These are phyloP conservation scores for Ophiocordyceps camponoti-floridani DNA, from an alignment of 2,329 filamentous ascomycete species.

Conservation along the genomic window DNA sequence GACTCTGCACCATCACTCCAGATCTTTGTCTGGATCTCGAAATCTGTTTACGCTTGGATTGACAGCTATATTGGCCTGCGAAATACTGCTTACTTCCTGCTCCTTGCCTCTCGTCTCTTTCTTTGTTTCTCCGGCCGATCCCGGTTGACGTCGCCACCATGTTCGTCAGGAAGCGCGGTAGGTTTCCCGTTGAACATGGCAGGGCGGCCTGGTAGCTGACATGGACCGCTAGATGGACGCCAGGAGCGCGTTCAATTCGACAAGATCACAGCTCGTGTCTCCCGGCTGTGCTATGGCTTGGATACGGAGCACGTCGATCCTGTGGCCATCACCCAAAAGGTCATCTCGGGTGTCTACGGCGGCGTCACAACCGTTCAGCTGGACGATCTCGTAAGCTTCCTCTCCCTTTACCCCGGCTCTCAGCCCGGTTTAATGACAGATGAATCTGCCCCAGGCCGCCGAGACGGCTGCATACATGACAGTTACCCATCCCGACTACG, in stretches of 20 bases:
- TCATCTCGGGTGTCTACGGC: slow-evolving; percentile 97
- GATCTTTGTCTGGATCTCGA: neutral
- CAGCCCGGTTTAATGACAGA: slow-evolving; percentile 1
- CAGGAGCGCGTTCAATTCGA: slow-evolving; percentile 99
- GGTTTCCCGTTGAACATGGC: slow-evolving; percentile 10
- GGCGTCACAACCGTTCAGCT: slow-evolving; percentile 93
- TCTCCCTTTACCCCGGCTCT: neutral
- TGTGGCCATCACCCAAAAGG: slow-evolving; percentile 95
- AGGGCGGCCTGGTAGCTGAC: slow-evolving; percentile 9
- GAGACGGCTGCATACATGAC: slow-evolving; percentile 99
- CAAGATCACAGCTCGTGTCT: slow-evolving; percentile 98
- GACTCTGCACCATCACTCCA: neutral
- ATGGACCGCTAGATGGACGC: slow-evolving; percentile 60
- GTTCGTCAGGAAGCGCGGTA: slow-evolving; percentile 48
- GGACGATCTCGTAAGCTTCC: slow-evolving; percentile 69
- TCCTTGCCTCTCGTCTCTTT: slow-evolving; percentile 6
- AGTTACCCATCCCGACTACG: slow-evolving; percentile 96
- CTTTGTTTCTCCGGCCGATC: slow-evolving; percentile 7
- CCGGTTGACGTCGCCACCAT: slow-evolving; percentile 20
- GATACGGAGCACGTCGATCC: slow-evolving; percentile 91
- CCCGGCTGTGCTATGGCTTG: slow-evolving; percentile 90
- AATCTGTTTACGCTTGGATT: neutral
- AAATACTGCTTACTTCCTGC: neutral
- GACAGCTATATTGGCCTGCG: neutral
- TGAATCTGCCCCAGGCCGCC: slow-evolving; percentile 47